Percentiles rank a stretch among this genome's conserved stretches.
phyloP scores from a whole-genome alignment of 148 eudicot genomes.

The Cornus controversa region DNA sequence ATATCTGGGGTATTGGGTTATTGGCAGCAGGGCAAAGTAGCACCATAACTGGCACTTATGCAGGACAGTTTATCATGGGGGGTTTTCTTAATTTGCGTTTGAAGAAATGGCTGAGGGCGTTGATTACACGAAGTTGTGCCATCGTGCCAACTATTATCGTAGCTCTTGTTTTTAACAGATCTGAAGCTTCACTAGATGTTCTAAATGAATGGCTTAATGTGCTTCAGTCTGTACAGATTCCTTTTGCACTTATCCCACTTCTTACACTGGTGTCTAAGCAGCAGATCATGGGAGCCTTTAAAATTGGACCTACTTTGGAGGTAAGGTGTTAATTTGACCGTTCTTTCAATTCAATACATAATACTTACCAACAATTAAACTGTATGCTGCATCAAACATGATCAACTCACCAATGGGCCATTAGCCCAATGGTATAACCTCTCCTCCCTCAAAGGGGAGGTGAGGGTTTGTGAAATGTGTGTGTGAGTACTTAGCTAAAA shows the following conservation, averaged over 20 bases:
- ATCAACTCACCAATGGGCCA: too few relatives aligned
- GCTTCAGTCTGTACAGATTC: slow-evolving; percentile 89
- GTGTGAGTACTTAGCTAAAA: too few relatives aligned
- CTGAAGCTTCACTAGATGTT: slow-evolving; percentile 69
- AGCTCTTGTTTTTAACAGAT: slow-evolving; percentile 57
- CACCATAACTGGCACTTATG: slow-evolving; percentile 90
- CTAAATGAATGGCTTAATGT: slow-evolving; percentile 91
- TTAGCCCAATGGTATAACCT: too few relatives aligned
- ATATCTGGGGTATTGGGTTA: slow-evolving; percentile 91
- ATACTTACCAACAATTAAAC: background rate
- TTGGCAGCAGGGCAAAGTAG: slow-evolving; percentile 96
- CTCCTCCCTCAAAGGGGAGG: too few relatives aligned
- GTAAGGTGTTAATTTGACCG: slow-evolving; percentile 23
- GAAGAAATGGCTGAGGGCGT: slow-evolving; percentile 72
- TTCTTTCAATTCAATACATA: background rate
- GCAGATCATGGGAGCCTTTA: slow-evolving; percentile 76
- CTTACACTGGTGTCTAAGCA: slow-evolving; percentile 77
- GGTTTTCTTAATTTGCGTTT: slow-evolving; percentile 70
- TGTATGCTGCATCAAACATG: background rate
- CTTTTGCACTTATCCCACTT: slow-evolving; percentile 84
- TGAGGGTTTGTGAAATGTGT: too few relatives aligned
- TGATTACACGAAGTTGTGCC: slow-evolving; percentile 83
- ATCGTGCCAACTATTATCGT: slow-evolving; percentile 78
- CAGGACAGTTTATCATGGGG: slow-evolving; percentile 94
- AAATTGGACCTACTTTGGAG: slow-evolving; percentile 67